Conservation (phyloP, 371 early-diverging fungal species). For the Rhizomucor pusillus region DNA sequence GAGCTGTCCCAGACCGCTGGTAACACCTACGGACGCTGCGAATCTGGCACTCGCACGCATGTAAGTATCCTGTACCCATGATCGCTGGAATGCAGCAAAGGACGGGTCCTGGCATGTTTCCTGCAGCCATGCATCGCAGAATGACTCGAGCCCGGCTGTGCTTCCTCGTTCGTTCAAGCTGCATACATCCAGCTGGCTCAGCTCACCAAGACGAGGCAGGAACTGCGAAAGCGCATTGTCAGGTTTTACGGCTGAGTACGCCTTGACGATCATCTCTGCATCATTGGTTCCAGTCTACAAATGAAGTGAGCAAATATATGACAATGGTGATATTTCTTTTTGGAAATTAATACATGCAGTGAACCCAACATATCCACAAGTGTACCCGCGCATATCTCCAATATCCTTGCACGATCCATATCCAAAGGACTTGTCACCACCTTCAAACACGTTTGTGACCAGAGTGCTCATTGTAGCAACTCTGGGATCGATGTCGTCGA, state of each 20-base stretch:
- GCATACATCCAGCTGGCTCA: slow-evolving; percentile 30
- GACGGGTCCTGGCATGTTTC: slow-evolving; percentile 24
- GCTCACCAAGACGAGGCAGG: slow-evolving; percentile 16
- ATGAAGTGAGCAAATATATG: background rate
- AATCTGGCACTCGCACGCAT: slow-evolving; percentile 34
- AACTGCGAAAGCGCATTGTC: slow-evolving; percentile 22
- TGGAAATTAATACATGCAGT: slow-evolving; percentile 24
- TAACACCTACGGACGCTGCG: slow-evolving; percentile 26
- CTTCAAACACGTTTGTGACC: slow-evolving; percentile 43
- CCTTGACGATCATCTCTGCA: slow-evolving; percentile 37
- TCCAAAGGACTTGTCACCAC: slow-evolving; percentile 26
- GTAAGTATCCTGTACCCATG: slow-evolving; percentile 30
- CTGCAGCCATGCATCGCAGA: slow-evolving; percentile 27
- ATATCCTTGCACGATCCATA: slow-evolving; percentile 38
- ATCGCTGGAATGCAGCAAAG: slow-evolving; percentile 26
- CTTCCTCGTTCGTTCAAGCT: slow-evolving; percentile 17
- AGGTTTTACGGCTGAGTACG: slow-evolving; percentile 25
- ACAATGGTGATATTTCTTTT: background rate
- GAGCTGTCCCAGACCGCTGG: slow-evolving; percentile 31
- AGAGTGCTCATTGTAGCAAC: slow-evolving; percentile 25
- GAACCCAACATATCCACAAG: slow-evolving; percentile 53
- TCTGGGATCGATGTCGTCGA: slow-evolving; percentile 8
- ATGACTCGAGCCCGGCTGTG: slow-evolving; percentile 19
- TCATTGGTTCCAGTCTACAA: slow-evolving; percentile 52
- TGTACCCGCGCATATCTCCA: slow-evolving; percentile 39